Evolutionary conservation across 495 filamentous ascomycete species (phyloP), one percentile per base, ranked within the genome.

Genomic region (Aspergillus hancockii): DNA sequence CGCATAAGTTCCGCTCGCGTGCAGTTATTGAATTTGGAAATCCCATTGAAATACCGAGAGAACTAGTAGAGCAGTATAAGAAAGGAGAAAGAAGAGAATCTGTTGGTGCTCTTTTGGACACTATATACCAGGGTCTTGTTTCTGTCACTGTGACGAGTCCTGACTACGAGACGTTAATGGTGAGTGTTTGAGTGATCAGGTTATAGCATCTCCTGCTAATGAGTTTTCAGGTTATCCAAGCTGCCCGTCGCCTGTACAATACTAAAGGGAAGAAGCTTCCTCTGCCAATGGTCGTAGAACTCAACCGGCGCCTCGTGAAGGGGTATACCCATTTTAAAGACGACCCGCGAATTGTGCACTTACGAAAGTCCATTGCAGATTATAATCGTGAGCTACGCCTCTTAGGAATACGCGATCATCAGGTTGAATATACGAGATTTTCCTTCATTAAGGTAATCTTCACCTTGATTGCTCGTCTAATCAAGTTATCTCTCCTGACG

Each of bases 141-240:
- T 84, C 93, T 1, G 94, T 99, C 47, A 99, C 95, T 12, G 92
- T 97, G 34, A 93, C 90, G 6, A 87, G 88, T 38, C 95, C 95
- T 1, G 93, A 99, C 72, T 97, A 97, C 69, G 95, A 98, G 63
- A 98, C 94, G 16, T 77, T 99, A 10, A 97, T 97, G 94, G 89
- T 93, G 43, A 8, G 43, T 70, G 41, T 13, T 30, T 25, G n/a
- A 8, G 16, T 43, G 22, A 1, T 47, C 5, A 19, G 36, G n/a
- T 31, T 45, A 55, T 25, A 40, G 9, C 12, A 16, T 25, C 18
- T 28, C 3, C 21, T 34, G 53, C 74, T 83, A 64, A 85, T 45
- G 16, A 45, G 56, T 47, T 14, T 49, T 5, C 41, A 89, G 86
- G 76, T 87, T 43, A 96, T 97, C 57, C 94, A 99, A 85, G 95